Conservation (phyloP, 129 eudicot species). For the Flaveria robusta region DNA sequence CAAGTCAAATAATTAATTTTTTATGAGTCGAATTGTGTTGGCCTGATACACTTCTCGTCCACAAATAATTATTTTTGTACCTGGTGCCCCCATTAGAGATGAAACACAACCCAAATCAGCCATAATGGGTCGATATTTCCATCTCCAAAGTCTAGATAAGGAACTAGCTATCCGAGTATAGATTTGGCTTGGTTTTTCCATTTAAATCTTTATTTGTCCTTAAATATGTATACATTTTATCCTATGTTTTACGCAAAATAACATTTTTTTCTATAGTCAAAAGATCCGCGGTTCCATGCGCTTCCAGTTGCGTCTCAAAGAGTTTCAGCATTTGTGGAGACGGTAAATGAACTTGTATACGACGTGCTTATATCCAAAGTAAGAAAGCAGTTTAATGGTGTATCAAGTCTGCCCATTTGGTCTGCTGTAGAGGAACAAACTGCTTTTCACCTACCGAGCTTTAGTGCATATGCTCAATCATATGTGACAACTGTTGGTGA, state of each 20-base stretch:
- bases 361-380: conserved; percentile 95
- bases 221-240: neutral
- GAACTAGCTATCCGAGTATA: too few relatives aligned
- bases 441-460: conserved; percentile 82
- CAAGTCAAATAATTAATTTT: neutral
- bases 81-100: neutral
- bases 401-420: conserved; percentile 80
- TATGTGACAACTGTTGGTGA: conserved; percentile 89
- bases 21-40: neutral
- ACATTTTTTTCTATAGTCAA: conserved; percentile 52
- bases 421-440: conserved; percentile 81
- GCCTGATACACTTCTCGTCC: neutral
- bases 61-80: neutral
- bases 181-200: neutral
- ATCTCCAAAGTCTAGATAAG: neutral
- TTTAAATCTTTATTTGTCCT: neutral
- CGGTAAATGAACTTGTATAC: conserved; percentile 93
- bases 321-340: conserved; percentile 86
- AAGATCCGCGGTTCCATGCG: conserved; percentile 98
- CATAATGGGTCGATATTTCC: neutral
- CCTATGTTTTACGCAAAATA: neutral
- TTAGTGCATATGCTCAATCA: conserved; percentile 90
- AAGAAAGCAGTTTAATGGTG: conserved; percentile 70
- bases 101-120: neutral
- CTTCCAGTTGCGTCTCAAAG: conserved; percentile 90